These are phyloP conservation scores for Stereocaulon alpinum DNA, from an alignment of 495 filamentous ascomycete genomes.

Conservation along the genomic window DNA sequence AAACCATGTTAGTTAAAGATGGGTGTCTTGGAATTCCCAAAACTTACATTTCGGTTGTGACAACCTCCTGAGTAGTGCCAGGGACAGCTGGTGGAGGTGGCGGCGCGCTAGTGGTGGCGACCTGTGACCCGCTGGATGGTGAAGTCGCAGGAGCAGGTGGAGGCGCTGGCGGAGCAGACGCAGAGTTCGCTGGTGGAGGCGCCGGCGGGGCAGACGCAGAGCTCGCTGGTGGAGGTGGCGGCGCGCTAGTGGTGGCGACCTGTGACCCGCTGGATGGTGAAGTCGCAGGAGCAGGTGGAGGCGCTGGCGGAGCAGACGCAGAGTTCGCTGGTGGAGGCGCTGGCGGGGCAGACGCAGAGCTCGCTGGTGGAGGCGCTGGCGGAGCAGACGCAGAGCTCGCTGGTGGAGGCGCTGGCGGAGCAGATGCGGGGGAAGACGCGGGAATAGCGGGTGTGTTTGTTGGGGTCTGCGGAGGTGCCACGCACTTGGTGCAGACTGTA, in stretches of 20 bases:
- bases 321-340: not conserved
- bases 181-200: not conserved
- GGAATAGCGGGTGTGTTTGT: constrained; percentile 22
- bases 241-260: constrained; percentile 13
- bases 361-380: not conserved
- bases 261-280: not conserved
- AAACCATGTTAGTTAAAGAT: no score
- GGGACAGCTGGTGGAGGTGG: constrained; percentile 15
- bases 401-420: not conserved
- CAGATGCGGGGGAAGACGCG: not conserved
- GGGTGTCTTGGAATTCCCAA: not conserved
- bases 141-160: constrained; percentile 16
- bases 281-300: not conserved
- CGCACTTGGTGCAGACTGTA: constrained; percentile 19
- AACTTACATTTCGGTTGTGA: constrained; percentile 24
- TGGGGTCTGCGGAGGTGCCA: constrained; percentile 14
- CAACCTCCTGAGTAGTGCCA: constrained; percentile 22
- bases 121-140: not conserved
- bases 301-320: constrained; percentile 15
- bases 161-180: no score
- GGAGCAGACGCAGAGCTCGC: constrained; percentile 2
- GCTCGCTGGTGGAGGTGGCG: constrained; percentile 1
- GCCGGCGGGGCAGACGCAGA: constrained; percentile 1
- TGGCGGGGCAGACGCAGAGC: not conserved
- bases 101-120: not conserved